phyloP scores from a whole-genome alignment of 805 yeast species.

The Isabelozyma pseudorhagii region DNA sequence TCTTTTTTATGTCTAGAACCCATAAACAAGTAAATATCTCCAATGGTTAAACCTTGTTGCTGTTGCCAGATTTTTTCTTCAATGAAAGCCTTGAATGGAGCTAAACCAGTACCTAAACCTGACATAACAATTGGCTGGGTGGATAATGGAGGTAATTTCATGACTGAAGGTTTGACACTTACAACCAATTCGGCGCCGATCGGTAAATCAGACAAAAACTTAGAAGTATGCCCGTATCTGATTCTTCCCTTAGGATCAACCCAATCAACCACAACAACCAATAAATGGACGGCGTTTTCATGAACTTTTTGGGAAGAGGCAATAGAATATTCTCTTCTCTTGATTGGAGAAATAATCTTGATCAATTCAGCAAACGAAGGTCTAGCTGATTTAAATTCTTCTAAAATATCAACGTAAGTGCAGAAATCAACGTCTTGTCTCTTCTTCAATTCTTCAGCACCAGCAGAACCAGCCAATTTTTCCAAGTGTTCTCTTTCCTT shows the following conservation, averaged over 20 bases:
- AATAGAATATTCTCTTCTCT: slow-evolving; percentile 96
- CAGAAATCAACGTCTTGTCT: slow-evolving; percentile 81
- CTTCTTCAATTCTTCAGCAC: slow-evolving; percentile 79
- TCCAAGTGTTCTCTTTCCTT: slow-evolving; percentile 60
- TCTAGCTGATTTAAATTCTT: slow-evolving; percentile 75
- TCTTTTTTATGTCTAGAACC: slow-evolving; percentile 96
- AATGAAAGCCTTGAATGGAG: slow-evolving; percentile 96
- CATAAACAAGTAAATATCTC: slow-evolving; percentile 80
- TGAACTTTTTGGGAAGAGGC: slow-evolving; percentile 94
- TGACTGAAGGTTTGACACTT: slow-evolving; percentile 92
- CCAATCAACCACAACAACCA: slow-evolving; percentile 97
- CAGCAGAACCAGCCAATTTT: slow-evolving; percentile 69
- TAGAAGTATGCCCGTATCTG: slow-evolving; percentile 93
- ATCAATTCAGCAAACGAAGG: slow-evolving; percentile 72
- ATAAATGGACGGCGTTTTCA: slow-evolving; percentile 84
- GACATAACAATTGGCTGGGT: slow-evolving; percentile 93
- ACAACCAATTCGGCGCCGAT: slow-evolving; percentile 88
- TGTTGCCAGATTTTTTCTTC: slow-evolving; percentile 95
- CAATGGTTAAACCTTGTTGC: slow-evolving; percentile 84
- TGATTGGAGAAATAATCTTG: slow-evolving; percentile 75
- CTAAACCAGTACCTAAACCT: slow-evolving; percentile 96
- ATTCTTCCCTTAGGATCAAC: slow-evolving; percentile 77
- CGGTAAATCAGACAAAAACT: slow-evolving; percentile 73
- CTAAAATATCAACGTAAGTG: slow-evolving; percentile 78
- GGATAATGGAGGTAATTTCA: slow-evolving; percentile 88